Percentiles rank a stretch among this genome's conserved stretches.
Conservation (phyloP, 2,329 filamentous ascomycete genomes). For the Talaromyces pinophilus region DNA sequence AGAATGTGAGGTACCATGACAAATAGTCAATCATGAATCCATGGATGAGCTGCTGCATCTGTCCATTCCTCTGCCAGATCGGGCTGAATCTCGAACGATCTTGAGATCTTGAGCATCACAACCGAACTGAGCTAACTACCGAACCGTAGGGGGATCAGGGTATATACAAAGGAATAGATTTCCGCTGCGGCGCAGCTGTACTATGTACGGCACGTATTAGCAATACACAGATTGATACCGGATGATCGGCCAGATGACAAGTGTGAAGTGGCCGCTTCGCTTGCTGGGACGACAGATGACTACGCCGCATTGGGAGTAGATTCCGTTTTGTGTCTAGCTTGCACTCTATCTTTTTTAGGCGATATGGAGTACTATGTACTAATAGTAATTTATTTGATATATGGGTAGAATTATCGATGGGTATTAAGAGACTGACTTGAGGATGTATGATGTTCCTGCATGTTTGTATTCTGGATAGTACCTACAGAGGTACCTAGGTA, state of each 20-base stretch:
- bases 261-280: neutral
- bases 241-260: slow-evolving; percentile 6
- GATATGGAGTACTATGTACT: neutral
- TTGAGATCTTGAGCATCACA: too few species aligned
- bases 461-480: neutral
- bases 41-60: neutral
- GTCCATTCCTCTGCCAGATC: neutral
- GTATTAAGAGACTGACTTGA: neutral
- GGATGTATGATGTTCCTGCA: neutral
- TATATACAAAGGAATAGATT: too few species aligned
- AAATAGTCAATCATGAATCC: neutral
- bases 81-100: neutral
- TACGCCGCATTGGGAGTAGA: slow-evolving; percentile 13
- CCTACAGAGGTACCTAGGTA: neutral
- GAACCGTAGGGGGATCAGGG: too few species aligned
- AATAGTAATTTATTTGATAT: neutral
- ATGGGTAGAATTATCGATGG: neutral
- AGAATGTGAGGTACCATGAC: neutral
- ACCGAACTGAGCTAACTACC: too few species aligned
- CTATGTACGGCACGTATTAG: too few species aligned
- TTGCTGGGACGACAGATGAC: neutral
- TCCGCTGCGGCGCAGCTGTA: too few species aligned
- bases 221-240: slow-evolving; percentile 1
- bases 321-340: slow-evolving; percentile 6
- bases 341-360: neutral